A percentile compares a stretch with the other conserved stretches of the same genome.
phyloP scores from a whole-genome alignment of 2,329 filamentous ascomycete species.

The Penicillium sp. region DNA sequence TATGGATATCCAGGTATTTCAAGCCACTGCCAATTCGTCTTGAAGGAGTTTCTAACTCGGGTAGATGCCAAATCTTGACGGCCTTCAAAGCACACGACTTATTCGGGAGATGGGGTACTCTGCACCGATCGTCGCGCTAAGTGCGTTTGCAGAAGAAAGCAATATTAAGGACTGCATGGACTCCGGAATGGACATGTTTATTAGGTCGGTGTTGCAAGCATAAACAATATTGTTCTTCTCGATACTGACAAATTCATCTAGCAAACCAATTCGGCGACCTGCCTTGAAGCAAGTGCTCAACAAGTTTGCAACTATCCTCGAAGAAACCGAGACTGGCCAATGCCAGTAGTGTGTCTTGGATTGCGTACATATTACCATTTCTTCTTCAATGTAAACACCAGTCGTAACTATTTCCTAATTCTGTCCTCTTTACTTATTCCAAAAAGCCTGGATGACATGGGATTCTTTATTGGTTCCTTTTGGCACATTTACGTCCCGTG shows the following conservation, averaged over 20 bases:
- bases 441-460: too few species aligned
- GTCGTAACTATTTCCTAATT: too few species aligned
- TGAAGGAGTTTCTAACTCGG: not conserved
- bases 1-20: conserved; percentile 71
- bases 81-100: conserved; percentile 77
- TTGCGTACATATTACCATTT: not conserved
- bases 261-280: conserved; percentile 71
- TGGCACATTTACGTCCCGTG: too few species aligned
- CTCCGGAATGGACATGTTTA: conserved; percentile 88
- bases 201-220: conserved; percentile 43
- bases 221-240: not conserved
- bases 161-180: conserved; percentile 85
- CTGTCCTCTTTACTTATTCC: too few species aligned
- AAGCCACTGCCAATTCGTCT: not conserved
- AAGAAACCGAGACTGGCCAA: conserved; percentile 51
- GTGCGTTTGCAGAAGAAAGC: conserved; percentile 85
- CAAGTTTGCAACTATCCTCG: conserved; percentile 73
- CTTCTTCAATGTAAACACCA: not conserved
- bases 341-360: not conserved
- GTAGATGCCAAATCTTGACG: conserved; percentile 87
- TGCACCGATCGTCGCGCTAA: conserved; percentile 84
- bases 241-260: conserved; percentile 3
- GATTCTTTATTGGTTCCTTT: too few species aligned
- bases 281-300: conserved; percentile 82
- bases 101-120: conserved; percentile 85